Evolutionary conservation across 768 basidiomycete species (phyloP).

Genomic region (Gelatoporia subvermispora): DNA sequence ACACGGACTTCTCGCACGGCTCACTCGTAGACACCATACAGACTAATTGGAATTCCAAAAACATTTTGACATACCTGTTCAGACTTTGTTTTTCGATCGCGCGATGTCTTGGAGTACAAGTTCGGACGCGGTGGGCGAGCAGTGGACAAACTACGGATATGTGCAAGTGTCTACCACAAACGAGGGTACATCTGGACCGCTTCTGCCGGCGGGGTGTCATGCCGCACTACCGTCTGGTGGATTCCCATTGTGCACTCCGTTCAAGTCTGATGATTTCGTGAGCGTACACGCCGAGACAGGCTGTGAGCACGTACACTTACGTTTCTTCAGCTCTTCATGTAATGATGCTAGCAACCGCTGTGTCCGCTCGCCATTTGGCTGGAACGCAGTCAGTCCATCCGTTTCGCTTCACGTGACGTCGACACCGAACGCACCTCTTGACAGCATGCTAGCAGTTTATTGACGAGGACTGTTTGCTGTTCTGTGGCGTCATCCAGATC

Average conservation of each 20-base stretch:
- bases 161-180: no score
- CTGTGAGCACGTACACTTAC: constrained; percentile 20
- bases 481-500: constrained; percentile 79
- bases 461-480: constrained; percentile 73
- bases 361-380: constrained; percentile 82
- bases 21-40: no score
- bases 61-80: no score
- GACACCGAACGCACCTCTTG: constrained; percentile 80
- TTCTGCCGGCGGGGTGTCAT: no score
- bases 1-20: no score
- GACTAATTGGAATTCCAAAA: no score
- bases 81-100: no score
- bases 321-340: constrained; percentile 79
- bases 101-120: no score
- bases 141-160: no score
- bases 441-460: constrained; percentile 80
- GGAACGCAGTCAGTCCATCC: constrained; percentile 12
- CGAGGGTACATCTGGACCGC: no score
- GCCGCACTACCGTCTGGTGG: constrained; percentile 1
- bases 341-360: constrained; percentile 77
- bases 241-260: not conserved
- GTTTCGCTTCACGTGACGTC: no score
- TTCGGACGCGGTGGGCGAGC: no score
- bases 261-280: not conserved
- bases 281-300: not conserved